Percentiles rank a stretch among this genome's conserved stretches.
phyloP scores from a whole-genome alignment of 2,329 filamentous ascomycete species.

The Sporothrix pallida region DNA sequence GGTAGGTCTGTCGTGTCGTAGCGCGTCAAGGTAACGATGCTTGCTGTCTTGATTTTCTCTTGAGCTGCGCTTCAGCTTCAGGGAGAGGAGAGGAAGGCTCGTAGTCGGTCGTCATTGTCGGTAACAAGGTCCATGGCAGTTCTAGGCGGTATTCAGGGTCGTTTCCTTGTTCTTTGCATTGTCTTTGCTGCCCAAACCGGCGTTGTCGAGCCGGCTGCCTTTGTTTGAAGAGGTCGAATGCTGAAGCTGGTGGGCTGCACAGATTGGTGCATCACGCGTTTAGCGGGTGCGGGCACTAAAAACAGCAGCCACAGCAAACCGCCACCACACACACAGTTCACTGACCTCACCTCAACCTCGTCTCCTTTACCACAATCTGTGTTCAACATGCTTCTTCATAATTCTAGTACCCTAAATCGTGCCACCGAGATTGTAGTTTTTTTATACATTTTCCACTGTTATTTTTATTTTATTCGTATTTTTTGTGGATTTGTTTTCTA shows the following conservation, averaged over 20 bases:
- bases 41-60: neutral
- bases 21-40: constrained; percentile 4
- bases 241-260: neutral
- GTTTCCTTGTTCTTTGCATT: neutral
- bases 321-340: neutral
- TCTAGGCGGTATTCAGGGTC: no score
- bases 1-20: neutral
- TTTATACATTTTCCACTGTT: no score
- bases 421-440: no score
- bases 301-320: no score
- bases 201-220: neutral
- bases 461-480: no score
- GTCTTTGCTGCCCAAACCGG: neutral
- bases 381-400: no score
- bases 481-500: no score
- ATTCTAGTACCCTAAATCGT: no score
- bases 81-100: neutral
- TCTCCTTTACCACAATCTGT: no score
- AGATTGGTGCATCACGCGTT: neutral
- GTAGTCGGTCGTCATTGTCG: constrained; percentile 12
- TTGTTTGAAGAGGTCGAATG: neutral
- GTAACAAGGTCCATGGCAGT: neutral
- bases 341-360: neutral
- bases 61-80: no score
- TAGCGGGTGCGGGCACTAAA: neutral